Base-by-base conservation (phyloP, 139 green algal genomes). In the Nannochloris sp. region DNA sequence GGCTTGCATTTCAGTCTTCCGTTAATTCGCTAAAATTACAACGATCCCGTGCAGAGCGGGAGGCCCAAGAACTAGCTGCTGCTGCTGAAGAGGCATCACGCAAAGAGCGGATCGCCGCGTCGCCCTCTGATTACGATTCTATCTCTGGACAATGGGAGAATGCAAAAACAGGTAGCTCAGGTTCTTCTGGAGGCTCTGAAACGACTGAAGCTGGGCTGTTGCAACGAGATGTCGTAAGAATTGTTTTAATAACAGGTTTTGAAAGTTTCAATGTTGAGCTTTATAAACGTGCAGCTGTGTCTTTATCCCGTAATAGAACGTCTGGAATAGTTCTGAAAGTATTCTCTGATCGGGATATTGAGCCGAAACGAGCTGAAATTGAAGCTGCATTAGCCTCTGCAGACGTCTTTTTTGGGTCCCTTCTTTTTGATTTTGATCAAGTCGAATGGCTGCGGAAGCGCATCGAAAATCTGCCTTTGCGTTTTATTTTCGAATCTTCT, bases 371-470 rank as follows among this genome's bases (percentile, higher is more conserved):
- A 24, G 60, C 69, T 6, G 71, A 89, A 60, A 61, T 99, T 45
- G 83, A 87, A 51, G 80, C 78, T 2, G 93, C 90, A 13, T 75
- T 97, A 60, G 64, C 77, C 0, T 54, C 48, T 1, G 90, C 92
- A 6, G 91, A 98, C 72, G 81, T 91, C 15, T 92, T 98, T 61
- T 98, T 98, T 65, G 84, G 74, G 39, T 89, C 70, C 38, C 82
- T 99, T 46, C 77, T 98, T 2, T 98, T 98, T 70, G 93, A 99
- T 66, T 99, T 85, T 72, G 93, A 98, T 74, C 82, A 96, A 68
- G 87, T 95, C 23, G 88, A 98, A 75, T 99, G 94, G 94, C 79
- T 99, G 57, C 61, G 75, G 0, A 35, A 67, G 19, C 71, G 63
- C 1, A 47, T 97, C 3, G 34, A 62, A 0, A 12, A 64, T 4